Conservation (phyloP, 2,329 filamentous ascomycete genomes). For the Rhynchosporium secalis region DNA sequence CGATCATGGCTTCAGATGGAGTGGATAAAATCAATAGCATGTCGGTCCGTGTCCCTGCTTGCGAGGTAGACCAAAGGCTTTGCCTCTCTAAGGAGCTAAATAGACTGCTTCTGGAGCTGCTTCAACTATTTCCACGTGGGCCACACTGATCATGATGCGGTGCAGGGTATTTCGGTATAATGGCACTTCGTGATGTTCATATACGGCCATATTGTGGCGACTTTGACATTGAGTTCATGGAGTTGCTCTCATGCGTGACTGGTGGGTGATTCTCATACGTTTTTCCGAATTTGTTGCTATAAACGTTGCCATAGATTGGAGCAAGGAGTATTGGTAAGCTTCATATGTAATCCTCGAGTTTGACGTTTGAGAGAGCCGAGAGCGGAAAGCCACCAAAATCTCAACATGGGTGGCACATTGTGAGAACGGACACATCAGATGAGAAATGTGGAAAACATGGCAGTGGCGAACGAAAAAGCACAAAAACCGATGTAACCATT, state of each 20-base stretch:
- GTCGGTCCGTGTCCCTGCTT: neutral
- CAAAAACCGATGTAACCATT: too few relatives aligned
- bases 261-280: neutral
- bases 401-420: neutral
- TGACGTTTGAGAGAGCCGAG: neutral
- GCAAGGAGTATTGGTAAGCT: neutral
- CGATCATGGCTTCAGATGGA: slow-evolving; percentile 13
- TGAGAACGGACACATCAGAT: too few relatives aligned
- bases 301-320: neutral
- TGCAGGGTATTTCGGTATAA: slow-evolving; percentile 8
- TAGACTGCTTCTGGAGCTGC: slow-evolving; percentile 3
- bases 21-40: neutral
- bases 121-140: slow-evolving; percentile 16
- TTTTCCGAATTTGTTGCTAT: neutral
- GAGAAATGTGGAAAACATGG: neutral
- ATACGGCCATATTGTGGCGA: neutral
- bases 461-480: neutral
- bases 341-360: neutral
- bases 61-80: neutral
- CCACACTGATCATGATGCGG: slow-evolving; percentile 5
- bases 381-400: neutral
- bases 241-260: slow-evolving; percentile 4
- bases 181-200: neutral
- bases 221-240: neutral
- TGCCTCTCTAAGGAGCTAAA: neutral